These are phyloP conservation scores for Trichosanthes cucumerina DNA, from an alignment of 306 rosid species.

Conservation along the genomic window DNA sequence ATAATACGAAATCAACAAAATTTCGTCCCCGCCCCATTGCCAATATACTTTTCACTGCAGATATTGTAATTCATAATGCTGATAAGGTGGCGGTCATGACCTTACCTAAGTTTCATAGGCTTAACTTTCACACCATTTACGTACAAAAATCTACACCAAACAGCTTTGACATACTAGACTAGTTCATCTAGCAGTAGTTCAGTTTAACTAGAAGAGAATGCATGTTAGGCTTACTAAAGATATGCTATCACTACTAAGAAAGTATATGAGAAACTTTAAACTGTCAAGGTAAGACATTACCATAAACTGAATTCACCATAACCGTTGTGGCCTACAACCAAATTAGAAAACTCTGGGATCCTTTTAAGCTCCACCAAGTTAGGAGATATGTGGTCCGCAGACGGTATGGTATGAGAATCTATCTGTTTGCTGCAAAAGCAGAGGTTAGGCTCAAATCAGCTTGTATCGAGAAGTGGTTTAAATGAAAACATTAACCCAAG, in stretches of 20 bases:
- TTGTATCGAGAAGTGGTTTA: background rate
- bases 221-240: background rate
- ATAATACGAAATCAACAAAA: background rate
- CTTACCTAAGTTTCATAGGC: background rate
- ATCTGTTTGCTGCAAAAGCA: slow-evolving; percentile 47
- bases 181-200: background rate
- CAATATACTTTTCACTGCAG: background rate
- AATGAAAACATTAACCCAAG: background rate
- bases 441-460: slow-evolving; percentile 14
- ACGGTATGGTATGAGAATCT: slow-evolving; percentile 38
- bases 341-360: slow-evolving; percentile 52
- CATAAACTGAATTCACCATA: slow-evolving; percentile 75
- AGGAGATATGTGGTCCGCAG: slow-evolving; percentile 42
- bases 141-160: background rate
- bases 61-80: background rate
- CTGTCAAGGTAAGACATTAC: slow-evolving; percentile 34
- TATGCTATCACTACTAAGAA: background rate
- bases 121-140: background rate
- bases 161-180: background rate
- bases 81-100: background rate
- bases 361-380: slow-evolving; percentile 69
- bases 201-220: background rate
- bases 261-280: background rate
- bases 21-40: background rate
- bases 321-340: slow-evolving; percentile 53